Percentiles rank a stretch among this genome's conserved stretches.
phyloP scores from a whole-genome alignment of 495 filamentous ascomycete species.

The Trichoderma gamsii region DNA sequence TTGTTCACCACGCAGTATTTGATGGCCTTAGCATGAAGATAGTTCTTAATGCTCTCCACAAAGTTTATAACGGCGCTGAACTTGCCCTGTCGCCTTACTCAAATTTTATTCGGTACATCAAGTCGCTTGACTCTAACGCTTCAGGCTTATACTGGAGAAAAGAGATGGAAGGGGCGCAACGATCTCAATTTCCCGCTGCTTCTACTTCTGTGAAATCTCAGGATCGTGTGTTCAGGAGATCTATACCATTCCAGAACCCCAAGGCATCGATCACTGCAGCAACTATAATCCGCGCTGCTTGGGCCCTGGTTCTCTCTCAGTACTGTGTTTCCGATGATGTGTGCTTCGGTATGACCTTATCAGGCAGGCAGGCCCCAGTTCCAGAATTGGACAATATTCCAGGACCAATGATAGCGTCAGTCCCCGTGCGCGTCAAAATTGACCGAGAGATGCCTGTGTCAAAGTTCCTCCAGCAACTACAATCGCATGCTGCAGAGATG shows the following conservation, averaged over 20 bases:
- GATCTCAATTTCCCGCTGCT: conserved; percentile 13
- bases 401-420: conserved; percentile 52
- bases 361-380: conserved; percentile 42
- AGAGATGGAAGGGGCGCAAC: conserved; percentile 9
- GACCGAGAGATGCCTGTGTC: conserved; percentile 15
- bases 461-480: conserved; percentile 25
- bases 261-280: conserved; percentile 32
- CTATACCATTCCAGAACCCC: conserved; percentile 21
- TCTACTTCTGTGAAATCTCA: background rate
- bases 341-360: conserved; percentile 42
- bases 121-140: background rate
- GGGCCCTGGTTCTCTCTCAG: conserved; percentile 35
- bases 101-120: conserved; percentile 3
- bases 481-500: conserved; percentile 31
- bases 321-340: conserved; percentile 37
- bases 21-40: conserved; percentile 14
- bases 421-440: conserved; percentile 42
- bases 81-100: background rate
- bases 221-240: background rate
- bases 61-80: background rate
- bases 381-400: conserved; percentile 41
- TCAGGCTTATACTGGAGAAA: background rate
- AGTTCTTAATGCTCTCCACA: conserved; percentile 7
- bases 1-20: conserved; percentile 16
- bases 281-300: conserved; percentile 40